phyloP scores from a whole-genome alignment of 352 stramenopile genomes.

The Globisporangium cystogenes region DNA sequence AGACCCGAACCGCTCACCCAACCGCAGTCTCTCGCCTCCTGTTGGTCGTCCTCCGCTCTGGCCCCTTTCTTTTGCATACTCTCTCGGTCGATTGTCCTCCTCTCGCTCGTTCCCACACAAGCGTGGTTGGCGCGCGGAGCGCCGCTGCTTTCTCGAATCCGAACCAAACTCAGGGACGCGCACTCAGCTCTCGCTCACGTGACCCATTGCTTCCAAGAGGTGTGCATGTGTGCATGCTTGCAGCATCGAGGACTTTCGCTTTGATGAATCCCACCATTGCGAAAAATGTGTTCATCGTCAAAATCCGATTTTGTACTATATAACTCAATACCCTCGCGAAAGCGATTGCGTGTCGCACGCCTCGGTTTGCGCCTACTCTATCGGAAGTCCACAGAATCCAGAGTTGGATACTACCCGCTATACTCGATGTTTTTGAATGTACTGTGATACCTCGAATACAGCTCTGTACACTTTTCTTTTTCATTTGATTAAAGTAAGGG shows the following conservation, averaged over 20 bases:
- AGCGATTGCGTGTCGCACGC: background rate
- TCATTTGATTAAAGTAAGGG: background rate
- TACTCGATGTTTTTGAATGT: background rate
- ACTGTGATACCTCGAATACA: background rate
- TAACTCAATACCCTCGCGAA: background rate
- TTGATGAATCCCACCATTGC: background rate
- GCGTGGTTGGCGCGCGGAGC: background rate
- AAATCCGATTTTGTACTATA: background rate
- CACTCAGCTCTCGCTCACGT: no score
- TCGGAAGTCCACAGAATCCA: background rate
- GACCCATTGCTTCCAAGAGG: no score
- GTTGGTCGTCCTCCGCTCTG: background rate
- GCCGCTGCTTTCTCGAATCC: background rate
- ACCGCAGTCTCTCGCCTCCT: background rate
- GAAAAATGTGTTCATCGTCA: background rate
- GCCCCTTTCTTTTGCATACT: background rate
- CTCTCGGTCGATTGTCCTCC: background rate
- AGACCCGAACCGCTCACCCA: background rate
- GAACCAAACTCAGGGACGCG: background rate
- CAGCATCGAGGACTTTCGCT: no score
- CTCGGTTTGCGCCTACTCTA: background rate
- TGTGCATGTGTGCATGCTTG: no score
- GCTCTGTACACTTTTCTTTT: background rate
- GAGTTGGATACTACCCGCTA: background rate
- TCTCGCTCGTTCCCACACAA: background rate